Percentiles rank a stretch among this genome's conserved stretches.
phyloP scores from a whole-genome alignment of 225 moss, liverwort and hornwort genomes.

The Rhytidiadelphus loreus region DNA sequence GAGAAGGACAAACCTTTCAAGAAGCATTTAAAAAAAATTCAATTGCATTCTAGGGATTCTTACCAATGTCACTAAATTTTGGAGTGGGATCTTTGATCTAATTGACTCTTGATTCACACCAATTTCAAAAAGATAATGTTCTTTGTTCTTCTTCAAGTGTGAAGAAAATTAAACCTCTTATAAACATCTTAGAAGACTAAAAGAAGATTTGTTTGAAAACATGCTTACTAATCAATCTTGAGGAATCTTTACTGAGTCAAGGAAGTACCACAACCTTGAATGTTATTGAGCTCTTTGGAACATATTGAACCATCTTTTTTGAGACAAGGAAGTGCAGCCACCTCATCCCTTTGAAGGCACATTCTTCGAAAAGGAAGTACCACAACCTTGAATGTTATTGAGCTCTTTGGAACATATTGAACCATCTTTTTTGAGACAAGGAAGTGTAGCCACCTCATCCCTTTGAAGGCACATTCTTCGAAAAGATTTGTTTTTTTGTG shows the following conservation, averaged over 20 bases:
- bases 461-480: neutral
- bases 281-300: neutral
- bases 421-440: neutral
- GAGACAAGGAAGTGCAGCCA: neutral
- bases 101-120: fast-evolving
- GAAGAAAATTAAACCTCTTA: neutral
- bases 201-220: neutral
- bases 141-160: neutral
- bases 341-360: neutral
- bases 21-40: neutral
- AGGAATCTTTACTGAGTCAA: neutral
- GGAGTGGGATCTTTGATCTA: neutral
- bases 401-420: neutral
- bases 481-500: fast-evolving
- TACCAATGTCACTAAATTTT: neutral
- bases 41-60: neutral
- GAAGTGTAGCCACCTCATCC: neutral
- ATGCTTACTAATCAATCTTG: too few species aligned
- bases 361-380: too few species aligned
- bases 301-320: too few species aligned
- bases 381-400: neutral
- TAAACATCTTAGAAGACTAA: too few species aligned
- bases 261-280: neutral
- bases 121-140: neutral
- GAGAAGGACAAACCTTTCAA: too few species aligned